These are phyloP conservation scores for Rhodotorula diobovata DNA, from an alignment of 768 basidiomycete species.

Conservation along the genomic window DNA sequence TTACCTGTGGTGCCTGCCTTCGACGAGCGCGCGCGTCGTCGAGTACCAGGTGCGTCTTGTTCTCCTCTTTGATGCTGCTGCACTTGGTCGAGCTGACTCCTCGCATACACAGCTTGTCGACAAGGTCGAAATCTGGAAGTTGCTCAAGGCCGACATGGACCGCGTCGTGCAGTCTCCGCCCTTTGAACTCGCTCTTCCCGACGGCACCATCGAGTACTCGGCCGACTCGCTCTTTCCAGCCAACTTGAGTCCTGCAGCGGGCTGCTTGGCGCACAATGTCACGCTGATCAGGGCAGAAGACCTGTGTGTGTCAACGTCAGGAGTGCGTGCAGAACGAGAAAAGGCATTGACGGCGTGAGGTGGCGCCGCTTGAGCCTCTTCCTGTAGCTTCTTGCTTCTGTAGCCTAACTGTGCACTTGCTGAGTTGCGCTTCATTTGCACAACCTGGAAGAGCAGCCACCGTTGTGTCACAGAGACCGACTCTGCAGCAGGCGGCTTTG, in stretches of 20 bases:
- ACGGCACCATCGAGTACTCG: background rate
- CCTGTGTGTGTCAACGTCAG: background rate
- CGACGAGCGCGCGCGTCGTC: slow-evolving; percentile 15
- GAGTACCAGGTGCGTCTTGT: slow-evolving; percentile 14
- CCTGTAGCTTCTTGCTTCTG: too few species aligned
- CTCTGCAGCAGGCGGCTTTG: too few species aligned
- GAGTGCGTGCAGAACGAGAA: too few species aligned
- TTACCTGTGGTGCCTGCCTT: slow-evolving; percentile 27
- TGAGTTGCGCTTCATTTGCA: too few species aligned
- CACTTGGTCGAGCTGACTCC: background rate
- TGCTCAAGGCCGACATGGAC: slow-evolving; percentile 7
- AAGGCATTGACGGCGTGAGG: too few species aligned
- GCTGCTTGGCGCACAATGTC: background rate
- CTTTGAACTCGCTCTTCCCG: background rate
- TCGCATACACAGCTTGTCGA: slow-evolving; percentile 2
- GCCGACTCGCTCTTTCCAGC: slow-evolving; percentile 1
- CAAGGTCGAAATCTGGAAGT: slow-evolving; percentile 23
- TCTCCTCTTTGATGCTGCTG: too few species aligned
- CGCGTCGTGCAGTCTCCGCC: background rate
- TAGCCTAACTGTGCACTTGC: too few species aligned
- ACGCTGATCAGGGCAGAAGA: background rate
- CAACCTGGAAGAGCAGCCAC: too few species aligned
- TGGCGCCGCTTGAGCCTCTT: too few species aligned
- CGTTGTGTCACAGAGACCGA: too few species aligned
- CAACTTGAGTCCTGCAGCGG: background rate